These are phyloP conservation scores for Tetrapisispora taiwanensis DNA, from an alignment of 805 yeast species.

Conservation along the genomic window DNA sequence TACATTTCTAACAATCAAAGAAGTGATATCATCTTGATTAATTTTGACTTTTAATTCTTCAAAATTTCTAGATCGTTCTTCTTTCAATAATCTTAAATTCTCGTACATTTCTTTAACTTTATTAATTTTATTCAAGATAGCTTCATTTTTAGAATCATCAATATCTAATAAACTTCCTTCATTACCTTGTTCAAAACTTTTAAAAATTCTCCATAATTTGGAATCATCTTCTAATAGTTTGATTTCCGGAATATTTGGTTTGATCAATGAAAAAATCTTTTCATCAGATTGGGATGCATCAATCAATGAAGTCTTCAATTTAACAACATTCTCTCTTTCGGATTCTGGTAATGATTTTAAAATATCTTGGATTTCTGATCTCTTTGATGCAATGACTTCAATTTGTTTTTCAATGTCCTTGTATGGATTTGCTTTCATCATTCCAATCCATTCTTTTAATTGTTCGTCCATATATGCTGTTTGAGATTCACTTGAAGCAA, in stretches of 20 bases:
- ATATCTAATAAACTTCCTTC: constrained; percentile 51
- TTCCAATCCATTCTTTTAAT: constrained; percentile 20
- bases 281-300: constrained; percentile 55
- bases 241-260: constrained; percentile 34
- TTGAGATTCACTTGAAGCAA: constrained; percentile 14
- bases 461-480: constrained; percentile 25
- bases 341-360: constrained; percentile 29
- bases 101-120: constrained; percentile 47
- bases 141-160: constrained; percentile 38
- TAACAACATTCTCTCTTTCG: constrained; percentile 47
- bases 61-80: constrained; percentile 52
- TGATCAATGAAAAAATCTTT: constrained; percentile 40
- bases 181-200: constrained; percentile 11
- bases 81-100: constrained; percentile 50
- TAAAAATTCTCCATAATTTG: constrained; percentile 33
- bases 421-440: constrained; percentile 20
- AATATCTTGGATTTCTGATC: constrained; percentile 30
- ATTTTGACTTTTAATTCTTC: constrained; percentile 58
- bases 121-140: constrained; percentile 33
- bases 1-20: constrained; percentile 56
- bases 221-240: constrained; percentile 36
- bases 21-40: constrained; percentile 78
- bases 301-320: constrained; percentile 46
- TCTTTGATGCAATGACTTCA: constrained; percentile 27
- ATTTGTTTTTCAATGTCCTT: constrained; percentile 27